These are phyloP conservation scores for Stachybotrys chlorohalonatus DNA, from an alignment of 2,329 filamentous ascomycete genomes.

Conservation along the genomic window DNA sequence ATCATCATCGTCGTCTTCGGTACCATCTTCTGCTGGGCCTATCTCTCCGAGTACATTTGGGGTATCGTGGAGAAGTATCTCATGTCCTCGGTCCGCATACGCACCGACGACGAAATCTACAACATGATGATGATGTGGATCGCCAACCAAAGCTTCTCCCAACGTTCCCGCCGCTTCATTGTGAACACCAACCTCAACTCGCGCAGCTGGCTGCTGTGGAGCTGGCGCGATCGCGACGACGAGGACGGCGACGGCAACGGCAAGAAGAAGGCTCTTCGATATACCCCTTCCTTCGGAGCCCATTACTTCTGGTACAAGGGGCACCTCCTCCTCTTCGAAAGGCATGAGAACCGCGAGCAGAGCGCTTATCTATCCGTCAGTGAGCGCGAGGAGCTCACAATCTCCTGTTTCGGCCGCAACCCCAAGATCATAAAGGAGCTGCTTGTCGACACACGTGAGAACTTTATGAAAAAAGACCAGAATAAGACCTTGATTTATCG, in stretches of 20 bases:
- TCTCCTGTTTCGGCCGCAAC: slow-evolving; percentile 54
- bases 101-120: slow-evolving; percentile 63
- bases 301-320: slow-evolving; percentile 62
- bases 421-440: slow-evolving; percentile 53
- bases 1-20: slow-evolving; percentile 41
- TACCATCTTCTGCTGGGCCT: slow-evolving; percentile 41
- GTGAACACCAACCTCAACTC: slow-evolving; percentile 54
- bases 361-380: slow-evolving; percentile 29
- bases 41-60: slow-evolving; percentile 39
- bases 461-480: slow-evolving; percentile 48
- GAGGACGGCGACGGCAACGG: slow-evolving; percentile 28
- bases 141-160: slow-evolving; percentile 50
- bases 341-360: slow-evolving; percentile 38
- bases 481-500: slow-evolving; percentile 59
- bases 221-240: slow-evolving; percentile 34
- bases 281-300: slow-evolving; percentile 58
- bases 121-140: slow-evolving; percentile 66
- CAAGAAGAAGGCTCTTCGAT: slow-evolving; percentile 42
- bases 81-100: slow-evolving; percentile 58
- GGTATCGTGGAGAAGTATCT: slow-evolving; percentile 41
- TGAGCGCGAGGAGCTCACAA: slow-evolving; percentile 48
- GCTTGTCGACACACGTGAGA: slow-evolving; percentile 45
- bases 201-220: slow-evolving; percentile 38
- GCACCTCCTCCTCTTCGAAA: slow-evolving; percentile 47
- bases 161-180: slow-evolving; percentile 51